A percentile compares a stretch with the other conserved stretches of the same genome.
These are phyloP conservation scores for Sphaerulina vaccinii DNA, from an alignment of 2,329 filamentous ascomycete genomes.

Conservation along the genomic window DNA sequence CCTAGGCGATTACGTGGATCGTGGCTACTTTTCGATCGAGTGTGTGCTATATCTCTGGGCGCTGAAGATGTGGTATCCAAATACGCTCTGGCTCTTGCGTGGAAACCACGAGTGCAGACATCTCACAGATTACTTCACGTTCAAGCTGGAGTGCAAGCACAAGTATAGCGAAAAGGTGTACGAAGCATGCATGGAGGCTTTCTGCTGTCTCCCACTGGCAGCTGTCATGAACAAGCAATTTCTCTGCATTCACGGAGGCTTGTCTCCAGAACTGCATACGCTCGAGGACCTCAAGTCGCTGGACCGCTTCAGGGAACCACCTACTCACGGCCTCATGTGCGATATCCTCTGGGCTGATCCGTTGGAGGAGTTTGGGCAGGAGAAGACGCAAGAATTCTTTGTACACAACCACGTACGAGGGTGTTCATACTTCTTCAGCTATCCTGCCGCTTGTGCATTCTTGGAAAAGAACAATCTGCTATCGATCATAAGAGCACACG, in stretches of 20 bases:
- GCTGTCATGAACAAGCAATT: slow-evolving; percentile 99
- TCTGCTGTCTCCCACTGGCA: slow-evolving; percentile 88
- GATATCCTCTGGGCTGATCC: slow-evolving; percentile 99
- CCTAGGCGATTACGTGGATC: slow-evolving; percentile 94
- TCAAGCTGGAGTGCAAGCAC: slow-evolving; percentile 99
- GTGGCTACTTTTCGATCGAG: slow-evolving; percentile 99
- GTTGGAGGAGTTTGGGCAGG: slow-evolving; percentile 95
- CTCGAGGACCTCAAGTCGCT: slow-evolving; percentile 96
- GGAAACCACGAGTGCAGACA: slow-evolving; percentile 99
- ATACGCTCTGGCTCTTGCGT: slow-evolving; percentile 92
- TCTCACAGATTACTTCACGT: slow-evolving; percentile 99
- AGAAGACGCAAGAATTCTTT: slow-evolving; percentile 97
- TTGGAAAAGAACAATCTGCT: slow-evolving; percentile 98
- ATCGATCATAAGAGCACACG: slow-evolving; percentile 94
- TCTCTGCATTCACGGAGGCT: slow-evolving; percentile 92
- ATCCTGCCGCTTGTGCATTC: slow-evolving; percentile 94
- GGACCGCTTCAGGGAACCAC: slow-evolving; percentile 95
- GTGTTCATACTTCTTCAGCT: slow-evolving; percentile 99
- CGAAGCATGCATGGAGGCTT: slow-evolving; percentile 97
- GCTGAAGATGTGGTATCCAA: slow-evolving; percentile 98
- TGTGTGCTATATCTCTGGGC: slow-evolving; percentile 98
- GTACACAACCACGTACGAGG: slow-evolving; percentile 97
- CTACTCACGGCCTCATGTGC: slow-evolving; percentile 97
- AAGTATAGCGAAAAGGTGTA: slow-evolving; percentile 97
- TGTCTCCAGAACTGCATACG: slow-evolving; percentile 94